phyloP scores from a whole-genome alignment of 768 basidiomycete genomes.

The Rossbeevera mucosa region DNA sequence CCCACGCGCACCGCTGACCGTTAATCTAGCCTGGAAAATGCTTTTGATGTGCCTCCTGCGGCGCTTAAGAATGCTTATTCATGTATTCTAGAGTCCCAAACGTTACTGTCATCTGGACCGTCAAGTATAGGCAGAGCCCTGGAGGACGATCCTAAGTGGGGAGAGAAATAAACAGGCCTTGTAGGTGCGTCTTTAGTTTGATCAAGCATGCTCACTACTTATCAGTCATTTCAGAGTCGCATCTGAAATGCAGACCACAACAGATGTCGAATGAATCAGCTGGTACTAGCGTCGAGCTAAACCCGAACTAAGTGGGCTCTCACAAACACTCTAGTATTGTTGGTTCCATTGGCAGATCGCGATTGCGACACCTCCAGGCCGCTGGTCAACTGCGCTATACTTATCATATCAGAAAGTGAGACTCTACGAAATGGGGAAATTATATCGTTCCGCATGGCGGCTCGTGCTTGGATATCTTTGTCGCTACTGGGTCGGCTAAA shows the following conservation, averaged over 20 bases:
- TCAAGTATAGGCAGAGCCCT: background rate
- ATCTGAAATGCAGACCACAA: background rate
- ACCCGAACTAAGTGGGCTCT: background rate
- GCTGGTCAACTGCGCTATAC: background rate
- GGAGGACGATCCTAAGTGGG: background rate
- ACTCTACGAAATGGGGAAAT: background rate
- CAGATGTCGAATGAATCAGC: background rate
- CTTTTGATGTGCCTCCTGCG: background rate
- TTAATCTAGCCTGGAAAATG: background rate
- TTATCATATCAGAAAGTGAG: background rate
- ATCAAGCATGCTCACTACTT: background rate
- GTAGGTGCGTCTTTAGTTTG: background rate
- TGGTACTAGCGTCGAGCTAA: background rate
- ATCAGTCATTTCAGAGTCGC: background rate
- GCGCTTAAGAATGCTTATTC: background rate
- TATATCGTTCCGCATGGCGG: background rate
- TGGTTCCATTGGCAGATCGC: background rate
- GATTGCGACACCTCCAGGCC: background rate
- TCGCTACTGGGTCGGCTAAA: background rate
- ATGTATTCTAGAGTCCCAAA: background rate
- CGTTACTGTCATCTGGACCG: background rate
- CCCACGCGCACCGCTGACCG: background rate
- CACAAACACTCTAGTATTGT: background rate
- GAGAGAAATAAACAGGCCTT: background rate
- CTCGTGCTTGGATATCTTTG: background rate